Conservation (phyloP, 805 yeast genomes). For the Candida hispaniensis region DNA sequence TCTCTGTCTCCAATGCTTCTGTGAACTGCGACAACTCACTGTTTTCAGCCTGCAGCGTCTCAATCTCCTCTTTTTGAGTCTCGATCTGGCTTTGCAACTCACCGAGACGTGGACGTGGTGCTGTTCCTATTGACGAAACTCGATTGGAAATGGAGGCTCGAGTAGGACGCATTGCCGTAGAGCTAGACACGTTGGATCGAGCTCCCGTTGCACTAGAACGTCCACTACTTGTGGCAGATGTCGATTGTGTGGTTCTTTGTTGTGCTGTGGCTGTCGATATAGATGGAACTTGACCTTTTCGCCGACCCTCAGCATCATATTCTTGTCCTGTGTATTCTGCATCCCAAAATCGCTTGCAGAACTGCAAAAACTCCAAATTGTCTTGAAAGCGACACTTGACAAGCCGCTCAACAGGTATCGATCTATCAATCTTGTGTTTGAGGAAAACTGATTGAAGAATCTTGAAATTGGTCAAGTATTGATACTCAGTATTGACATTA, state of each 20-base stretch:
- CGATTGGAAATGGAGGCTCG: not conserved
- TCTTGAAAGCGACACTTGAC: constrained; percentile 88
- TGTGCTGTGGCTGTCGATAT: not conserved
- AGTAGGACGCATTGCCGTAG: not conserved
- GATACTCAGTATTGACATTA: constrained; percentile 61
- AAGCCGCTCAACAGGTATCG: constrained; percentile 69
- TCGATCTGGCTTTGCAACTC: constrained; percentile 27
- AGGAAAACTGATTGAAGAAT: constrained; percentile 72
- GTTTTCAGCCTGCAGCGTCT: constrained; percentile 39
- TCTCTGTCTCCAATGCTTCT: constrained; percentile 59
- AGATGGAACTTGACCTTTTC: constrained; percentile 30
- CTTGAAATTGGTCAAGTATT: constrained; percentile 70
- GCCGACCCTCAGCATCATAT: constrained; percentile 59
- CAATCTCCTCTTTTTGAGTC: constrained; percentile 36
- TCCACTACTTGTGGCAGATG: constrained; percentile 1
- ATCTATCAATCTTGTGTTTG: constrained; percentile 56
- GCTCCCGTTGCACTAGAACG: constrained; percentile 2
- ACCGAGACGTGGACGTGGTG: no score
- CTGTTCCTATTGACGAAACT: not conserved
- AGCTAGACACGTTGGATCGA: not conserved
- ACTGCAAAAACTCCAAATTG: constrained; percentile 86
- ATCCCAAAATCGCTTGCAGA: constrained; percentile 78
- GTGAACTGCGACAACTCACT: constrained; percentile 48
- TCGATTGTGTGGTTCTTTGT: constrained; percentile 1
- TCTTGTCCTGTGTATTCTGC: constrained; percentile 56